These are phyloP conservation scores for Ceratobasidium papillatum DNA, from an alignment of 1,284 basidiomycete species.

Conservation along the genomic window DNA sequence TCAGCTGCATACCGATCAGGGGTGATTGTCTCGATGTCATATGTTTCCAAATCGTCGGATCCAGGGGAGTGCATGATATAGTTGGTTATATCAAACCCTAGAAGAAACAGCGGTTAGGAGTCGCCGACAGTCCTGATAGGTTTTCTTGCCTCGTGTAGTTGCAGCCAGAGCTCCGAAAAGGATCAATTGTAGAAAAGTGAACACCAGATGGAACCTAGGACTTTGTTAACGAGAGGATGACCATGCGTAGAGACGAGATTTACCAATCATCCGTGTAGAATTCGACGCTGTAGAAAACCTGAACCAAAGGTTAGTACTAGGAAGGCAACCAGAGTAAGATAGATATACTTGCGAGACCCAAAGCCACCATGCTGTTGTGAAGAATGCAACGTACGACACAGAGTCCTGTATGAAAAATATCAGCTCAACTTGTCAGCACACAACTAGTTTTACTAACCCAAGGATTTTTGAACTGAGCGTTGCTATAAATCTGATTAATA, in stretches of 20 bases:
- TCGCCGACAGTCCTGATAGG: not conserved
- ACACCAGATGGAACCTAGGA: constrained; percentile 17
- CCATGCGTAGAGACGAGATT: not conserved
- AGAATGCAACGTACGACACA: constrained; percentile 20
- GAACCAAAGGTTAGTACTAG: not conserved
- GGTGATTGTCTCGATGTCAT: not conserved
- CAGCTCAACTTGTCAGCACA: not conserved
- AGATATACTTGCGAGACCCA: constrained; percentile 30
- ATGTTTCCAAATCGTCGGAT: not conserved
- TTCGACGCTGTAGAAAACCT: constrained; percentile 32
- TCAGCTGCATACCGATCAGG: constrained; percentile 25
- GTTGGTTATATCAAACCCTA: constrained; percentile 26
- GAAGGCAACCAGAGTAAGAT: too few species aligned
- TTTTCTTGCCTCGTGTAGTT: constrained; percentile 8
- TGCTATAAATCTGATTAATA: not conserved
- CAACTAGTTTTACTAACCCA: not conserved
- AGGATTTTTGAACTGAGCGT: constrained; percentile 8
- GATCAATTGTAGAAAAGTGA: constrained; percentile 10
- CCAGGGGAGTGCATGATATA: constrained; percentile 37
- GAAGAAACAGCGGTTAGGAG: not conserved
- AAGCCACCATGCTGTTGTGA: constrained; percentile 31
- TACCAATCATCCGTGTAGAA: constrained; percentile 35
- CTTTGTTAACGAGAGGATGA: not conserved
- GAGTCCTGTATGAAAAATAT: not conserved
- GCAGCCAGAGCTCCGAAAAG: constrained; percentile 21